These are phyloP conservation scores for Fusarium setosum DNA, from an alignment of 2,329 filamentous ascomycete species.

Conservation along the genomic window DNA sequence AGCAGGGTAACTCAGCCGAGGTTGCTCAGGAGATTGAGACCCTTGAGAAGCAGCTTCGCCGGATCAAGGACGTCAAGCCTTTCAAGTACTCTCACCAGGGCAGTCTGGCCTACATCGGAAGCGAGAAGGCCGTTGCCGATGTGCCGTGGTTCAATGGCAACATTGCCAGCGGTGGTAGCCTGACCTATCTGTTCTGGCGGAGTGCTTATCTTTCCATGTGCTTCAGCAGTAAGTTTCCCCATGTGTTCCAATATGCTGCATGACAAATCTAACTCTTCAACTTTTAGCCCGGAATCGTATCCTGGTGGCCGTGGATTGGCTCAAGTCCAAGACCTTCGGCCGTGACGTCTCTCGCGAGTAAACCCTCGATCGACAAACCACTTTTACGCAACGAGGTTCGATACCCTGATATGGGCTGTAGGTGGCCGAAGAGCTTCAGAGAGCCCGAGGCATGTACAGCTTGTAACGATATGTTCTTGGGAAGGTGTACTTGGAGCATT, in stretches of 20 bases:
- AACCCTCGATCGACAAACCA: conserved; percentile 33
- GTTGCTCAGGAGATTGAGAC: conserved; percentile 81
- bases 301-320: conserved; percentile 92
- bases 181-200: conserved; percentile 99
- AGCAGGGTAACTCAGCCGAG: conserved; percentile 75
- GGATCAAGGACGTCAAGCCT: conserved; percentile 94
- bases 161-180: conserved; percentile 88
- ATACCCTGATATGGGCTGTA: conserved; percentile 40
- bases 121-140: conserved; percentile 97
- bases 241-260: not conserved
- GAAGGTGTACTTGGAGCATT: conserved; percentile 46
- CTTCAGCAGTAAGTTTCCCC: conserved; percentile 88
- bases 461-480: conserved; percentile 41
- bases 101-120: conserved; percentile 96
- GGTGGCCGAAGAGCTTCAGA: conserved; percentile 12
- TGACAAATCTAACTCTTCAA: conserved; percentile 34
- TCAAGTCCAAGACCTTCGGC: conserved; percentile 96
- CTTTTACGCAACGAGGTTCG: conserved; percentile 38
- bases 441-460: conserved; percentile 23
- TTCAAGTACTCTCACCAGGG: conserved; percentile 99
- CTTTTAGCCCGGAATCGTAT: conserved; percentile 87
- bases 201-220: conserved; percentile 99
- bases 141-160: conserved; percentile 98
- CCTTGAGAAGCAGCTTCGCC: conserved; percentile 85
- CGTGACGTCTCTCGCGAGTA: conserved; percentile 92